A percentile compares a stretch with the other conserved stretches of the same genome.
Conservation (phyloP, 2,329 filamentous ascomycete species). For the Blastomyces emzantsi region DNA sequence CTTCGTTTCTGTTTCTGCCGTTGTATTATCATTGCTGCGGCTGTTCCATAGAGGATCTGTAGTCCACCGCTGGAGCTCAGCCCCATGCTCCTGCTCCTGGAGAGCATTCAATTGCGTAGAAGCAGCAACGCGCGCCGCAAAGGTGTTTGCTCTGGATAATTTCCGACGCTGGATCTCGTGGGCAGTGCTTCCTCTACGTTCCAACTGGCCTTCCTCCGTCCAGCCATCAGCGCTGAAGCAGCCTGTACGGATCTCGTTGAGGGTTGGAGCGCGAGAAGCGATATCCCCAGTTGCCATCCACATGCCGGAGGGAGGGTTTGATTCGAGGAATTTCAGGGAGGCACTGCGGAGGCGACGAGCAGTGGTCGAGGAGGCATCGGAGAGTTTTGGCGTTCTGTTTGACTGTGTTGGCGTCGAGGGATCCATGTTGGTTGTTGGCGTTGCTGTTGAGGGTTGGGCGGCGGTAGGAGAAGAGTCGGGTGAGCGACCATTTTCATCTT, state of each 20-base stretch:
- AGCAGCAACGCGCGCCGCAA: neutral
- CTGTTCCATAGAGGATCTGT: neutral
- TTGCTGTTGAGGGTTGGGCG: neutral
- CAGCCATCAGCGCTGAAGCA: conserved; percentile 24
- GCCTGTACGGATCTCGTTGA: conserved; percentile 25
- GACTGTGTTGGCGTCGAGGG: neutral
- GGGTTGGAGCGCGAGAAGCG: conserved; percentile 25
- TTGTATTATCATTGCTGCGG: neutral
- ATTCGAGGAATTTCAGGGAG: conserved; percentile 22
- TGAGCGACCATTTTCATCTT: neutral
- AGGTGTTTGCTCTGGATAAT: conserved; percentile 21
- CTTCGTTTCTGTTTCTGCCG: neutral
- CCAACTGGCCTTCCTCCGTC: conserved; percentile 26
- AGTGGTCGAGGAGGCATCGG: conserved; percentile 1
- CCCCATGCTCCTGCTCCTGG: neutral
- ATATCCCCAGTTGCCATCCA: conserved; percentile 28
- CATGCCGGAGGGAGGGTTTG: conserved; percentile 26
- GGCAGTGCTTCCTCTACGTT: conserved; percentile 23
- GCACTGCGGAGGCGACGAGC: conserved; percentile 8
- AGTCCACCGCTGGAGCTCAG: neutral
- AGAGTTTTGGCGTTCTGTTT: neutral
- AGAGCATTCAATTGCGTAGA: neutral
- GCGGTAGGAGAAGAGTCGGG: neutral
- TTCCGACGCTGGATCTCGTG: conserved; percentile 23
- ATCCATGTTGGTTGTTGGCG: neutral